Evolutionary conservation across 108 stramenopile genomes (phyloP).

Genomic region (Discostella pseudostelligera): DNA sequence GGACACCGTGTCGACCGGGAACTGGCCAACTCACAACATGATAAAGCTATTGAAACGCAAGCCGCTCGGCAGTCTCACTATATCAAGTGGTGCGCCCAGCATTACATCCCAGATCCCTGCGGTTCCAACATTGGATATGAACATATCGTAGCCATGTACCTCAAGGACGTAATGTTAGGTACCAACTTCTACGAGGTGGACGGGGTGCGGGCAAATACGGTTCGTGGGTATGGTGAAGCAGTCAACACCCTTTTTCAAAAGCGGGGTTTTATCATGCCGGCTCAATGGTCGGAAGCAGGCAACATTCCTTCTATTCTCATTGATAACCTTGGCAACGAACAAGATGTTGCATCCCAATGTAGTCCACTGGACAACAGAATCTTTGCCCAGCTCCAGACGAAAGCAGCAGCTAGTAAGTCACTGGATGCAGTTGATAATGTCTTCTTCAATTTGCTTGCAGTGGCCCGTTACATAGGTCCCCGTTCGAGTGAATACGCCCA

Average conservation of each 20-base stretch:
- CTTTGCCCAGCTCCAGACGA: background rate
- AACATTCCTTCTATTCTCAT: background rate
- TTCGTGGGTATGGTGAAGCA: background rate
- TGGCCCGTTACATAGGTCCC: background rate
- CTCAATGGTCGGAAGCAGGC: background rate
- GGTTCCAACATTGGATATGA: background rate
- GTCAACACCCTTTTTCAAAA: background rate
- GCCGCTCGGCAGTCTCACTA: constrained; percentile 11
- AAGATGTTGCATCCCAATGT: constrained; percentile 11
- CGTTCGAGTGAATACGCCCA: constrained; percentile 3
- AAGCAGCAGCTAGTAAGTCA: background rate
- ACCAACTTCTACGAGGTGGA: background rate
- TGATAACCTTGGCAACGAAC: background rate
- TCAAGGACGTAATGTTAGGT: background rate
- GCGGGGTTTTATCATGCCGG: background rate
- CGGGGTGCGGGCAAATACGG: background rate
- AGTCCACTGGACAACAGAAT: constrained; percentile 1
- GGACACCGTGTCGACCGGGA: constrained; percentile 11
- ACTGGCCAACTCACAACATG: constrained; percentile 4
- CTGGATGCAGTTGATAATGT: background rate
- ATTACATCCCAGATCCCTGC: constrained; percentile 4
- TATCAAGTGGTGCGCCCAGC: background rate
- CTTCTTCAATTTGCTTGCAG: background rate
- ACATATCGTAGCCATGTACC: background rate
- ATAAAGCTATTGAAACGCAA: background rate